Evolutionary conservation across 495 filamentous ascomycete species (phyloP), one percentile per base, ranked within the genome.

Genomic region (Penicillium pancosmium): DNA sequence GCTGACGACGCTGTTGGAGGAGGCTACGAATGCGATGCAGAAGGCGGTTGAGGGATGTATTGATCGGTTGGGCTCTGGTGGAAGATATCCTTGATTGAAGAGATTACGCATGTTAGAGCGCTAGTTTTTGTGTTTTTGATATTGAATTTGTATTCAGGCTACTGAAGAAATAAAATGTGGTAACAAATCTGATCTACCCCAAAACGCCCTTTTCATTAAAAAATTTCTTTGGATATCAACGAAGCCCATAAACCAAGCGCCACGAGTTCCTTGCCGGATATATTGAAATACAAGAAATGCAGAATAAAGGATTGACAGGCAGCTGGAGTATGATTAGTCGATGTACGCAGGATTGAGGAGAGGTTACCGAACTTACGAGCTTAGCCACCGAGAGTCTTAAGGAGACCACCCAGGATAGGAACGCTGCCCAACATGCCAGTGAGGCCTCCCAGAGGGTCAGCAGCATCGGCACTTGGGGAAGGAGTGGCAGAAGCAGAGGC

Each of bases 41-140:
- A 80, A 83, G 73, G 85, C 85, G 58, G 85, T 92, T 36, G 90
- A 92, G 77, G 73, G 81, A 62, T 86, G 85, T 66, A 90, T 90
- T 82, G 88, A 88, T 70, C 81, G 84, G 80, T 69, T 92, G 64
- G 85, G 86, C 5, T 86, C 84, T 51, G 77, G 79, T 11, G 88
- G 87, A 21, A 89, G 88, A 65, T 75, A 73, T 57, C 66, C 66
- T 66, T 63, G 49, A 61, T 43, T 38, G 11, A 38, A n/a, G 36
- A 55, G 19, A 25, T 16, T n/a, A 35, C 48, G 43, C 43, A 56
- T 46, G 41, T 54, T 16, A 48, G 33, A 59, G 48, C 55, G 50
- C 55, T 54, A 38, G 18, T 6, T 31, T 15, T 38, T 52, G 33
- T 16, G 50, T 25, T 25, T 31, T 27, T 4, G 9, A 9, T 25